phyloP scores from a whole-genome alignment of 805 yeast species.

The Cyberlindnera maritima region DNA sequence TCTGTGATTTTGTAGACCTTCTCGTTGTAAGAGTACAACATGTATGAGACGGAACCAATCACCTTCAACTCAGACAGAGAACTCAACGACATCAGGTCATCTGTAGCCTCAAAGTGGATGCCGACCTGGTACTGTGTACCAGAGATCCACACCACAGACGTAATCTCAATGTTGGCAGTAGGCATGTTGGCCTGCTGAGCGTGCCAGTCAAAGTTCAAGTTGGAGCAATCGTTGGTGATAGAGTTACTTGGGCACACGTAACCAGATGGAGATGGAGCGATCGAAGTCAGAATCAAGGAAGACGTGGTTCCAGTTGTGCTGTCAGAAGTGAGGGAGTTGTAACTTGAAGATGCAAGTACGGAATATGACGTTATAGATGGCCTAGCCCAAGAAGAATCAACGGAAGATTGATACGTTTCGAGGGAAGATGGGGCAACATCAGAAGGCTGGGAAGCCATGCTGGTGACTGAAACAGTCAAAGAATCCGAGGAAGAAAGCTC shows the following conservation, averaged over 20 bases:
- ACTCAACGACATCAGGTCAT: constrained; percentile 9
- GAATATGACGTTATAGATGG: too few species aligned
- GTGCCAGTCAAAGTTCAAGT: constrained; percentile 16
- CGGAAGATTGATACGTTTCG: too few species aligned
- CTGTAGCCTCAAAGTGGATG: constrained; percentile 12
- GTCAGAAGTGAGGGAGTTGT: too few species aligned
- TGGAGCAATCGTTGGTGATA: constrained; percentile 11
- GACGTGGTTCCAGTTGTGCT: neutral
- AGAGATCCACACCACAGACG: constrained; percentile 13
- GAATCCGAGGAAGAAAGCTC: too few species aligned
- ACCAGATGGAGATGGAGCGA: neutral
- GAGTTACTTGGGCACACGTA: constrained; percentile 6
- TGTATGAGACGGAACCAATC: constrained; percentile 12
- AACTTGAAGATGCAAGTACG: too few species aligned
- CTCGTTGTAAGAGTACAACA: constrained; percentile 15
- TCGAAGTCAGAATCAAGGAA: neutral
- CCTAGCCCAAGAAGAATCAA: too few species aligned
- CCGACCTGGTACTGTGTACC: constrained; percentile 17
- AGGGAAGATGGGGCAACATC: too few species aligned
- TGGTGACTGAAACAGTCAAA: too few species aligned
- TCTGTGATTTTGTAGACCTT: constrained; percentile 6
- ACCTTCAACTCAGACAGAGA: constrained; percentile 21
- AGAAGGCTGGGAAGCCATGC: too few species aligned
- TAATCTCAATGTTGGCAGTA: constrained; percentile 11
- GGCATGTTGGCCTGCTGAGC: constrained; percentile 13